These are phyloP conservation scores for Solanum rostratum DNA, from an alignment of 257 asterid genomes.

Conservation along the genomic window DNA sequence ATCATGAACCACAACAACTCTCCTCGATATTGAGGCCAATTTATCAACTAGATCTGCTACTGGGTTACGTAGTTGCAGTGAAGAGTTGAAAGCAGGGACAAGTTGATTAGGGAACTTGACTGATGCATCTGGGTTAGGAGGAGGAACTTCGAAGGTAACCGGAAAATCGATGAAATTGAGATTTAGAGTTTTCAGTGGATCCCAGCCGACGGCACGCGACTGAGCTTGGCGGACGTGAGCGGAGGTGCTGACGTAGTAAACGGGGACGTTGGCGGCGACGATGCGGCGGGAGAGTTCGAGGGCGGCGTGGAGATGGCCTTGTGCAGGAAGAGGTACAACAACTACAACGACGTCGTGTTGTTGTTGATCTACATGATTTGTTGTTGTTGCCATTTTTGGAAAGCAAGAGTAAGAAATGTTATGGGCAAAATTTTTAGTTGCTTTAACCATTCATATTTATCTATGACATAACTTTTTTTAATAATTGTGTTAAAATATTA, in stretches of 20 bases:
- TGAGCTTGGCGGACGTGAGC: constrained; percentile 31
- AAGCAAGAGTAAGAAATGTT: not conserved
- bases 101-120: constrained; percentile 38
- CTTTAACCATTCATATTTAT: too few species aligned
- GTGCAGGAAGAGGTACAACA: constrained; percentile 45
- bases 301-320: constrained; percentile 46
- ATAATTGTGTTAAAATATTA: not conserved
- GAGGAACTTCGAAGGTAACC: not conserved
- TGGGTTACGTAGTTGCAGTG: constrained; percentile 20
- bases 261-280: constrained; percentile 19
- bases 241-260: constrained; percentile 21
- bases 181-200: constrained; percentile 1
- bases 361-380: not conserved
- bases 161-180: not conserved
- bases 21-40: constrained; percentile 7
- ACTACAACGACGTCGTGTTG: constrained; percentile 14
- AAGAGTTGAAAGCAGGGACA: constrained; percentile 16
- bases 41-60: constrained; percentile 1
- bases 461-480: too few species aligned
- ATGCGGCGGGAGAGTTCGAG: constrained; percentile 40
- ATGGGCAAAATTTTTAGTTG: not conserved
- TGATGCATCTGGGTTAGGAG: constrained; percentile 25
- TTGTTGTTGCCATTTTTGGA: not conserved
- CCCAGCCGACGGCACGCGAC: constrained; percentile 25
- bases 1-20: constrained; percentile 31